Conservation (phyloP, 306 rosid species). For the Heteromeles arbutifolia region DNA sequence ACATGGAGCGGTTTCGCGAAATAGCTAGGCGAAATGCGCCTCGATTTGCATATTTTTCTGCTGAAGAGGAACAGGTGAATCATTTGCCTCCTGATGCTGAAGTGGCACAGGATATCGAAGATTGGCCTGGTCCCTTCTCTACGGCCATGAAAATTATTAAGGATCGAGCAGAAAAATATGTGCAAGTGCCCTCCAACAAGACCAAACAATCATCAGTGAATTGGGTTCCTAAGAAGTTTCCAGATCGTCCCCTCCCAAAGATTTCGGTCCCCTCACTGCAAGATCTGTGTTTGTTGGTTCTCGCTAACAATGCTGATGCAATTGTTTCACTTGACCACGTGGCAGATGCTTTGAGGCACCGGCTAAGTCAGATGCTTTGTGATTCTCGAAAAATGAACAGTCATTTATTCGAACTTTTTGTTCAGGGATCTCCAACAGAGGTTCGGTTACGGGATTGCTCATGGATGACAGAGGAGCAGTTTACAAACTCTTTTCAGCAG, state of each 20-base stretch:
- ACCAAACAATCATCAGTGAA: constrained; percentile 10
- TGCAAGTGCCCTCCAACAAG: neutral
- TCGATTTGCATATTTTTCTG: constrained; percentile 34
- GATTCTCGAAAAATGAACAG: constrained; percentile 58
- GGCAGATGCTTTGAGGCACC: constrained; percentile 52
- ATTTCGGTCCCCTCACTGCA: constrained; percentile 43
- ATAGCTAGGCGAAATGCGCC: constrained; percentile 54
- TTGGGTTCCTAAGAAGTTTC: constrained; percentile 39
- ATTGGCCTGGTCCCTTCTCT: constrained; percentile 59
- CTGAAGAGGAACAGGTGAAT: constrained; percentile 20
- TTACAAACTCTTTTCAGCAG: constrained; percentile 31
- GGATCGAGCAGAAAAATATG: constrained; percentile 29
- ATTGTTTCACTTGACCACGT: constrained; percentile 59
- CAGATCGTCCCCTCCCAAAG: neutral
- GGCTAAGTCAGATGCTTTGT: constrained; percentile 51
- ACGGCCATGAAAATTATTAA: constrained; percentile 43
- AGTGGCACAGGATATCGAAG: constrained; percentile 26
- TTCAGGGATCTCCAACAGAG: constrained; percentile 60
- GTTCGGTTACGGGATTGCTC: constrained; percentile 70
- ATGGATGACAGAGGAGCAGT: constrained; percentile 72
- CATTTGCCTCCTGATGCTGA: constrained; percentile 13
- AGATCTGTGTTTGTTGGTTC: constrained; percentile 42
- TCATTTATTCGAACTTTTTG: constrained; percentile 43
- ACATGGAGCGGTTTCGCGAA: constrained; percentile 39
- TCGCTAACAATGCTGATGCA: constrained; percentile 54